Evolutionary conservation across 768 basidiomycete genomes (phyloP).

Genomic region (Termitomyces sp.): DNA sequence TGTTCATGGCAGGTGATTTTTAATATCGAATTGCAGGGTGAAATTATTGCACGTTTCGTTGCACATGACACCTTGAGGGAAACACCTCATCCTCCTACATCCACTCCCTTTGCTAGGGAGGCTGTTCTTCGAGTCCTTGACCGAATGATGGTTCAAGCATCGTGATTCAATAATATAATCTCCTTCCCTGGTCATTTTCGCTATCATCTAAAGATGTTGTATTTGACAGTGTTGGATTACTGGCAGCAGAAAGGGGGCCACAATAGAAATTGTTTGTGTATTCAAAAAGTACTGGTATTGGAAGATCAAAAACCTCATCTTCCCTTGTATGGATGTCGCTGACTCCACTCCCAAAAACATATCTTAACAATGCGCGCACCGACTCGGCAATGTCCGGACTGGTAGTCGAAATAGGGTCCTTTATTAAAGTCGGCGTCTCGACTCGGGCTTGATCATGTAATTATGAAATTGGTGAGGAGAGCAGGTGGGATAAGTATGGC

Average conservation of each 20-base stretch:
- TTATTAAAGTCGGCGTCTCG: too few relatives aligned
- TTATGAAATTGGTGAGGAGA: neutral
- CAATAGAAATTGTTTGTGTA: neutral
- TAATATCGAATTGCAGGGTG: conserved; percentile 45
- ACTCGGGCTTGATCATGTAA: neutral
- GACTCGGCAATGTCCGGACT: neutral
- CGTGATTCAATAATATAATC: neutral
- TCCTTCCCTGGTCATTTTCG: neutral
- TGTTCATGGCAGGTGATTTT: neutral
- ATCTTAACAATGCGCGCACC: too few relatives aligned
- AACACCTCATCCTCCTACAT: conserved; percentile 4
- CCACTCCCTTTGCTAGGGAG: conserved; percentile 25
- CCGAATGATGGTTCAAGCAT: conserved; percentile 26
- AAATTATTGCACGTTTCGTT: conserved; percentile 70
- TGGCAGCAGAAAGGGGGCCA: neutral
- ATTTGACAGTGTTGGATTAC: neutral
- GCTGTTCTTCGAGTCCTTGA: conserved; percentile 36
- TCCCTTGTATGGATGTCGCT: too few relatives aligned
- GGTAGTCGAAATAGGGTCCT: too few relatives aligned
- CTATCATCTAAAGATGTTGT: neutral
- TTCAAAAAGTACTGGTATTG: too few relatives aligned
- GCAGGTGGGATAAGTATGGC: neutral
- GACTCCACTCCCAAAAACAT: too few relatives aligned
- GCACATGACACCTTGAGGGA: conserved; percentile 52
- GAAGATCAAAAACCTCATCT: too few relatives aligned